Evolutionary conservation across 2,329 filamentous ascomycete species (phyloP).

Genomic region (Exserohilum turcica): DNA sequence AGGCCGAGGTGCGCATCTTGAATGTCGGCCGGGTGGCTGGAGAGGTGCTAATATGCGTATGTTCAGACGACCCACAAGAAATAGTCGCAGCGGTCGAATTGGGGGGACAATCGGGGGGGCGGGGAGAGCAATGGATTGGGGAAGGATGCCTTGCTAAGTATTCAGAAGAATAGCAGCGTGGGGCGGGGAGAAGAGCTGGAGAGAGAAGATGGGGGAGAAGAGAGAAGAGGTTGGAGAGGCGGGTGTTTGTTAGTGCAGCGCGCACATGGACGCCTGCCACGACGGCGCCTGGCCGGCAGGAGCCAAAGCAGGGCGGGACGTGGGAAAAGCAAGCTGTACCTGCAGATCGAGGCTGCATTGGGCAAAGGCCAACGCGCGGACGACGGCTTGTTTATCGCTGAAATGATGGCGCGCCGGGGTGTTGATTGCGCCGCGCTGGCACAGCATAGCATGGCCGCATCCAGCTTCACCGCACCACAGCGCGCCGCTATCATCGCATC

Average conservation of each 20-base stretch:
- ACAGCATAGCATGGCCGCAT: too few relatives aligned
- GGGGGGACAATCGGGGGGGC: background rate
- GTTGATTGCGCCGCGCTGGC: background rate
- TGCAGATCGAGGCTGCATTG: slow-evolving; percentile 16
- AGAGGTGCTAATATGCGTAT: background rate
- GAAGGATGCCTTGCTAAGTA: background rate
- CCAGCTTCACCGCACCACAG: too few relatives aligned
- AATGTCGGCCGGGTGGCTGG: slow-evolving; percentile 6
- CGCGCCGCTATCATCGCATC: background rate
- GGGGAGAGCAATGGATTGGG: background rate
- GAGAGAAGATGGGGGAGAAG: background rate
- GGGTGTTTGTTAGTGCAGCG: slow-evolving; percentile 22
- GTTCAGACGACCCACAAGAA: slow-evolving; percentile 5
- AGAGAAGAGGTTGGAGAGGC: slow-evolving; percentile 11
- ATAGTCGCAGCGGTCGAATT: background rate
- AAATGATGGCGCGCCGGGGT: background rate
- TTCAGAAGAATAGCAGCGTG: background rate
- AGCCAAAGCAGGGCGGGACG: slow-evolving; percentile 18
- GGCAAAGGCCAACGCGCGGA: slow-evolving; percentile 13
- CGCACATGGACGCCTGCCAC: slow-evolving; percentile 8
- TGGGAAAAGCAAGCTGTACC: slow-evolving; percentile 18
- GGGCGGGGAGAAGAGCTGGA: background rate
- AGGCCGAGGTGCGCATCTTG: slow-evolving; percentile 37
- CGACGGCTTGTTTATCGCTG: slow-evolving; percentile 3
- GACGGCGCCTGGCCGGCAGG: slow-evolving; percentile 16